Conservation (phyloP, 345 rosid genomes). For the Laguncularia racemosa region DNA sequence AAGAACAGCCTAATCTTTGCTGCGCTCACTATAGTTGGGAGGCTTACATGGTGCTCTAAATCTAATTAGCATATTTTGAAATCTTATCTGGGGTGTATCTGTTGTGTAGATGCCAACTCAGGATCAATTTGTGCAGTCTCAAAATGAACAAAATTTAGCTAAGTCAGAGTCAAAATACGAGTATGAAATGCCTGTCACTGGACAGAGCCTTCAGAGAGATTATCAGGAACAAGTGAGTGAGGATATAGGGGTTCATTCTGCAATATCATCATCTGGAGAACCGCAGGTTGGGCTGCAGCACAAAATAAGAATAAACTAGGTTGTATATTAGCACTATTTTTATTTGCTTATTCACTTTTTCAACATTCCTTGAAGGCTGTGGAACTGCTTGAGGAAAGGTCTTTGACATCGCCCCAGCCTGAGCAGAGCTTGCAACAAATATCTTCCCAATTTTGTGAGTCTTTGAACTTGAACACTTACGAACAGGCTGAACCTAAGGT, state of each 20-base stretch:
- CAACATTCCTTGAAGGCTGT: conserved; percentile 28
- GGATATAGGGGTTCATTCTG: conserved; percentile 41
- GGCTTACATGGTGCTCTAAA: background rate
- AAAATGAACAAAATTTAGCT: conserved; percentile 38
- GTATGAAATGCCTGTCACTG: conserved; percentile 45
- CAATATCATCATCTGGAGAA: conserved; percentile 42
- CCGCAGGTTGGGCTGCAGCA: conserved; percentile 38
- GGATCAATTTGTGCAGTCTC: conserved; percentile 43
- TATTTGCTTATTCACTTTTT: background rate
- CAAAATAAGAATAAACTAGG: background rate
- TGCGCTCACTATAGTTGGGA: background rate
- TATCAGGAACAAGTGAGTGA: conserved; percentile 43
- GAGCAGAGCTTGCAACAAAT: conserved; percentile 54
- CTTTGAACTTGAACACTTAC: conserved; percentile 35
- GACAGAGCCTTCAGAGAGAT: conserved; percentile 45
- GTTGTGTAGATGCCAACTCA: conserved; percentile 45
- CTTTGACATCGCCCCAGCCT: conserved; percentile 29
- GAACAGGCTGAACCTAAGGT: conserved; percentile 57
- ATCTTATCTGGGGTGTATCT: conserved; percentile 35
- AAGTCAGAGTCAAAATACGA: conserved; percentile 48
- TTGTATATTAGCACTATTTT: background rate
- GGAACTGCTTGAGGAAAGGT: conserved; percentile 44
- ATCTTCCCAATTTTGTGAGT: conserved; percentile 64
- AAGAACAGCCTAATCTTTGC: background rate
- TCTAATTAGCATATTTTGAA: conserved; percentile 1